Evolutionary conservation across 1,284 basidiomycete genomes (phyloP).

Genomic region (Leucoagaricus sp.): DNA sequence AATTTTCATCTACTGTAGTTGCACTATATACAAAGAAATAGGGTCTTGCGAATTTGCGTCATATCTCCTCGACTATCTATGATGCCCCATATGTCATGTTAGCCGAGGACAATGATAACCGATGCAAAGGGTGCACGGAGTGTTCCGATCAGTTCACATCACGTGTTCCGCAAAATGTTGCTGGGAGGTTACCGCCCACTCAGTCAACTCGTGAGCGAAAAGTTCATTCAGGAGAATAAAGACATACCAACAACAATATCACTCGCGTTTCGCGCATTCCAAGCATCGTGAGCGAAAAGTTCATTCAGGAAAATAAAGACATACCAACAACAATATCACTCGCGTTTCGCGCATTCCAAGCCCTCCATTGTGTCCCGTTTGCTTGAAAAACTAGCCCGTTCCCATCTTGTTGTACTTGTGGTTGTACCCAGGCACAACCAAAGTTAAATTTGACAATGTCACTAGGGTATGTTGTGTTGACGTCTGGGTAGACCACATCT

Average conservation of each 20-base stretch:
- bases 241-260: conserved; percentile 7
- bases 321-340: conserved; percentile 5
- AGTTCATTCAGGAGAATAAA: too few relatives aligned
- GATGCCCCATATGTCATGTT: too few relatives aligned
- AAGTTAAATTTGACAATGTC: conserved; percentile 1
- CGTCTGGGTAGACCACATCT: neutral
- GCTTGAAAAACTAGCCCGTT: neutral
- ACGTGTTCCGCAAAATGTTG: neutral
- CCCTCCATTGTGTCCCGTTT: conserved; percentile 7
- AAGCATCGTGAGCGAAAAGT: too few relatives aligned
- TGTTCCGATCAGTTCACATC: too few relatives aligned
- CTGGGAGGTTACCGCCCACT: conserved; percentile 1
- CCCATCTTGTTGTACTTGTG: neutral
- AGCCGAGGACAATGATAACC: too few relatives aligned
- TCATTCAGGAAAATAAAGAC: too few relatives aligned
- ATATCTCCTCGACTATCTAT: too few relatives aligned
- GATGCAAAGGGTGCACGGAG: too few relatives aligned
- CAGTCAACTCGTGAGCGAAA: neutral
- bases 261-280: neutral
- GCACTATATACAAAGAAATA: too few relatives aligned
- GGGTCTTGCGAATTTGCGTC: too few relatives aligned
- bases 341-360: neutral
- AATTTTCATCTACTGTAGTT: too few relatives aligned
- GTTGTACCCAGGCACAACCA: neutral
- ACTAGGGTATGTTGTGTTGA: conserved; percentile 2